Base-by-base conservation (phyloP, 2,329 filamentous ascomycete species). In the Aotearoamyces nothofagi region DNA sequence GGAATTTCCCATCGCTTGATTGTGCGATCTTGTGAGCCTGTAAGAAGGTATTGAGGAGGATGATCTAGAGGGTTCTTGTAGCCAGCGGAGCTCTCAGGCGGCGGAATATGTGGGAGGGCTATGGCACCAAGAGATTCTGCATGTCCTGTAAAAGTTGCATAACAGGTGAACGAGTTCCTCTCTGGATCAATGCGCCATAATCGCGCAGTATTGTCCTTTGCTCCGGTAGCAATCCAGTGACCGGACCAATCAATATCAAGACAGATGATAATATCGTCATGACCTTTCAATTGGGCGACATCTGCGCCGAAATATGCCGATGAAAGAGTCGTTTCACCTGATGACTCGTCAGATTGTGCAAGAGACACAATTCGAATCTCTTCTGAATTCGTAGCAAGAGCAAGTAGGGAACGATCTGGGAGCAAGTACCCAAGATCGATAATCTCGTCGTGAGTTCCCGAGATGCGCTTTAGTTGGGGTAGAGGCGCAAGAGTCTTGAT, bases 241-340 rank as follows among this genome's bases (percentile, higher is more conserved):
- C 92, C 92, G 7, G 90, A 96, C 83, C 84, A 93, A 54, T 98
- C 90, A 3, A 83, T 75, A 49, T 94, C 86, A 22, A 98, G 61
- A 33, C 84, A 86, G 42, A 98, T 92, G 35, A 98, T 80, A 29
- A 98, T 94, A 42, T 98, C 90, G 27, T 86, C 76, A 42, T 98
- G 90, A 1, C 90, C 90, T 46, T 81, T 82, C 2, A 98, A 63
- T 14, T 90, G 60, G 2, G 76, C 81, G 22, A 93, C 66, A 45
- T 98, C 90, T 35, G 86, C 81, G 9, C 90, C 90, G 50, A 96
- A 94, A 48, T 86, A 90, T 14, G 58, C 57, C 1, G 55, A 50
- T 14, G 49, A 28, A 2, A 36, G 33, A 5, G 44, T 41, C 14
- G 49, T 40, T 11, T 45, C 42, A 12, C 43, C 25, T 8, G 48